phyloP scores from a whole-genome alignment of 2,329 filamentous ascomycete genomes.

The Fusarium camptoceras region DNA sequence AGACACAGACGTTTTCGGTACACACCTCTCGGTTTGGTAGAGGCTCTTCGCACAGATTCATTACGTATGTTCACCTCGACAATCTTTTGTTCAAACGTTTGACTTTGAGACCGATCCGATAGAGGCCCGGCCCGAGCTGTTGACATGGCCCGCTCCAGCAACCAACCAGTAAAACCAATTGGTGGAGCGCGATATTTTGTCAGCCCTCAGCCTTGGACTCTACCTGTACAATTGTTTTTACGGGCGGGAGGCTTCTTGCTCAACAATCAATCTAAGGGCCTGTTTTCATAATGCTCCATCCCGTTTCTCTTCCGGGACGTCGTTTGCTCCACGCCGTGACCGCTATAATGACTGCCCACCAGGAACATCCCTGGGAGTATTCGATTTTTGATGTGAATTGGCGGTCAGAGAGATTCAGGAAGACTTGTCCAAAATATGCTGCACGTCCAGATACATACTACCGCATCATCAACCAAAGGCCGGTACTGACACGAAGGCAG shows the following conservation, averaged over 20 bases:
- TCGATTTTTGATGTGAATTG: conserved; percentile 55
- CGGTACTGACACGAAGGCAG: conserved; percentile 19
- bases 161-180: conserved; percentile 3
- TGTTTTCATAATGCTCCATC: conserved; percentile 26
- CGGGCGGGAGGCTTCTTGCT: conserved; percentile 17
- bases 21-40: conserved; percentile 27
- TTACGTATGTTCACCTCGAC: conserved; percentile 9
- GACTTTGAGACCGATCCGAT: conserved; percentile 33
- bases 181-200: conserved; percentile 6
- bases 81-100: conserved; percentile 11
- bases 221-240: neutral
- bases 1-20: conserved; percentile 28
- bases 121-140: conserved; percentile 44
- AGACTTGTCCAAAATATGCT: conserved; percentile 27
- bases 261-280: conserved; percentile 6
- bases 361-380: conserved; percentile 41
- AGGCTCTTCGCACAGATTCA: conserved; percentile 25
- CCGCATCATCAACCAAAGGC: conserved; percentile 10
- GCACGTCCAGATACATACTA: conserved; percentile 28
- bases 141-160: conserved; percentile 29
- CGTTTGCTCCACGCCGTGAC: conserved; percentile 41
- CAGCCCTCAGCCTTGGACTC: conserved; percentile 3
- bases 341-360: conserved; percentile 31
- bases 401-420: conserved; percentile 55
- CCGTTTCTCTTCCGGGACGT: conserved; percentile 22